Evolutionary conservation across 176 grass and related monocot genomes (phyloP), one percentile per base, ranked within the genome.

Genomic region (Phyllostachys edulis): DNA sequence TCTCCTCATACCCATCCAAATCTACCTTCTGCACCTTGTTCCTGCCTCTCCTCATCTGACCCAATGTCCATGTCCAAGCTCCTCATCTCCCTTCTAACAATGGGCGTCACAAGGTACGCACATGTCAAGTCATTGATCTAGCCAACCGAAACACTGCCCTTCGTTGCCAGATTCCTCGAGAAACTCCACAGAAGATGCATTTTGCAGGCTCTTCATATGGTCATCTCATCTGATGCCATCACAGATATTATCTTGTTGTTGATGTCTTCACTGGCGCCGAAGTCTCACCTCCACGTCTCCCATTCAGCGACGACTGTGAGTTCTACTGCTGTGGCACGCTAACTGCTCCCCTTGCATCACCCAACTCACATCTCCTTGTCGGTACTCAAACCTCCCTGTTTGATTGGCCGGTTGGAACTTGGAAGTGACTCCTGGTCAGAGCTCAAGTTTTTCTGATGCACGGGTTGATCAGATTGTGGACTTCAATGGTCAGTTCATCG

Each of bases 201-300:
- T 87, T 90, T 21, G 49, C 49, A 7, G 87, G 87, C 18, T 77
- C 60, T 75, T 87, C 85, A 51, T 75, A 68, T 42, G 91, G 87
- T 16, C 77, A 87, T 39, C 80, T 90, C 71, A 89, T 90, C 63
- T 87, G 76, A 20, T 24, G 18, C 18, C 1, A 4, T 15, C 26
- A 29, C 17, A 41, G 6, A 26, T 20, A 42, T 4, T 79, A 69
- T 57, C 26, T 92, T 14, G 4, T 92, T 17, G 39, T 87, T 3
- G 88, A 95, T 90, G 69, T 70, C 51, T 81, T 92, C 65, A 96
- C 86, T 4, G 86, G 90, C 7, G 14, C 7, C 1, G 55, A 82
- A 71, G 42, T 89, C 69, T 77, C 45, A 34, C 65, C 88, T 37
- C 88, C 88, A 14, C 6, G 2, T 21, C 59, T 91, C 27, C 86